A percentile compares a stretch with the other conserved stretches of the same genome.
These are phyloP conservation scores for Fonticula alba DNA, from an alignment of 78 protist genomes.

Conservation along the genomic window DNA sequence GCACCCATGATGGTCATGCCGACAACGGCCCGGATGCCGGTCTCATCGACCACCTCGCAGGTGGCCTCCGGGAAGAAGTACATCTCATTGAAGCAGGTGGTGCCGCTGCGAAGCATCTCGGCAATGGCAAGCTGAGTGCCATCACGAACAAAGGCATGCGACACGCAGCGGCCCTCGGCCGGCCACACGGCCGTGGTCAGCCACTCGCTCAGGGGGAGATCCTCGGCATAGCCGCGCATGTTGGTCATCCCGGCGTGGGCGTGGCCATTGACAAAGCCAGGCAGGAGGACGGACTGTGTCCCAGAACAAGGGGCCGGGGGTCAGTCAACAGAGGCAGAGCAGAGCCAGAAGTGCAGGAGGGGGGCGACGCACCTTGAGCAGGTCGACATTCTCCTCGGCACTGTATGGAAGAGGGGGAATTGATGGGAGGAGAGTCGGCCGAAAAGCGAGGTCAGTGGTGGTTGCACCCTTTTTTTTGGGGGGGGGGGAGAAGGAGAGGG, in stretches of 20 bases:
- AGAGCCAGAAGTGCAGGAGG: too few relatives aligned
- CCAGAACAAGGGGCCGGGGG: too few relatives aligned
- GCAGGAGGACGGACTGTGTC: slow-evolving; percentile 15
- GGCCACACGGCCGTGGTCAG: slow-evolving; percentile 28
- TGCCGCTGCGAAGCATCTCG: slow-evolving; percentile 45
- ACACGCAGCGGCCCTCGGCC: slow-evolving; percentile 24
- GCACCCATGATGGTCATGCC: slow-evolving; percentile 12
- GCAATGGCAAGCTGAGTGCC: slow-evolving; percentile 35
- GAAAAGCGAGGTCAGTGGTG: too few relatives aligned
- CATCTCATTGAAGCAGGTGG: slow-evolving; percentile 49
- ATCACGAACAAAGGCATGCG: slow-evolving; percentile 23
- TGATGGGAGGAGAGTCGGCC: too few relatives aligned
- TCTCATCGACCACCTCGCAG: slow-evolving; percentile 19
- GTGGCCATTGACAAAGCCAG: slow-evolving; percentile 42
- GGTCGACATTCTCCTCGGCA: too few relatives aligned
- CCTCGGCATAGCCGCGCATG: slow-evolving; percentile 37
- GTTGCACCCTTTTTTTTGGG: too few relatives aligned
- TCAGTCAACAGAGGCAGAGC: too few relatives aligned
- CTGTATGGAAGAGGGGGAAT: too few relatives aligned
- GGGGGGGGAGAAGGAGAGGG: too few relatives aligned
- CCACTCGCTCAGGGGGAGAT: slow-evolving; percentile 24
- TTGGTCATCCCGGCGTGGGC: slow-evolving; percentile 32
- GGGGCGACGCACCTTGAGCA: too few relatives aligned
- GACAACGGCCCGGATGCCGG: not conserved
- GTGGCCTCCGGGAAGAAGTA: slow-evolving; percentile 33